Conservation (phyloP, 2,329 filamentous ascomycete genomes). For the Botrytis fabae region DNA sequence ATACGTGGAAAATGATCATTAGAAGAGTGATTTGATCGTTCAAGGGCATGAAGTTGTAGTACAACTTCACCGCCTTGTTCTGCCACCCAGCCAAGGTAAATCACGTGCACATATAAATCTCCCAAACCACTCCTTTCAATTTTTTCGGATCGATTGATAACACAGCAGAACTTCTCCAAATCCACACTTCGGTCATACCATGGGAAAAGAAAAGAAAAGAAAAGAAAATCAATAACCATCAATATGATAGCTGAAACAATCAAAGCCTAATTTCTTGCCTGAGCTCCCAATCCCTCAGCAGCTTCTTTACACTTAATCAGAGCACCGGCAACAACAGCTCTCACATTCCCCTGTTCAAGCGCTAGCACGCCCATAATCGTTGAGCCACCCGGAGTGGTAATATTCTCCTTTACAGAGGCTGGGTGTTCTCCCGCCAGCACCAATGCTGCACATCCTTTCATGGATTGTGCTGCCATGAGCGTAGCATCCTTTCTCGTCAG, state of each 20-base stretch:
- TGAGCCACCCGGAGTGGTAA: slow-evolving; percentile 27
- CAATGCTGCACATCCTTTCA: slow-evolving; percentile 50
- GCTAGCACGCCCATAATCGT: slow-evolving; percentile 16
- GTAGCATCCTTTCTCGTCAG: slow-evolving; percentile 59
- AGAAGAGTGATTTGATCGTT: neutral
- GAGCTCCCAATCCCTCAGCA: slow-evolving; percentile 12
- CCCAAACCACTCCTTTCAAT: neutral
- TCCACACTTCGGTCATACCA: neutral
- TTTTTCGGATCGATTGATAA: neutral
- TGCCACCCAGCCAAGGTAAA: neutral
- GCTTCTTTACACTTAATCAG: slow-evolving; percentile 20
- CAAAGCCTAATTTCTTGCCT: neutral
- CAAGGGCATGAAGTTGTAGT: neutral
- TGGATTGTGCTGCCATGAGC: slow-evolving; percentile 45
- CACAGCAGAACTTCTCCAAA: neutral
- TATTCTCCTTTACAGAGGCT: slow-evolving; percentile 52
- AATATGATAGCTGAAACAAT: neutral
- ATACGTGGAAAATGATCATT: neutral
- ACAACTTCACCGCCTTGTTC: neutral
- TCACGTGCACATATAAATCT: neutral
- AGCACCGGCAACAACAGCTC: slow-evolving; percentile 12
- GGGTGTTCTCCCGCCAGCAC: slow-evolving; percentile 52
- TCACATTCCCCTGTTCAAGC: slow-evolving; percentile 16
- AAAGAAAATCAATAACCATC: neutral
- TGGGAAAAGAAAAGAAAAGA: neutral